Evolutionary conservation across 768 basidiomycete genomes (phyloP).

Genomic region (Trametes villosa): DNA sequence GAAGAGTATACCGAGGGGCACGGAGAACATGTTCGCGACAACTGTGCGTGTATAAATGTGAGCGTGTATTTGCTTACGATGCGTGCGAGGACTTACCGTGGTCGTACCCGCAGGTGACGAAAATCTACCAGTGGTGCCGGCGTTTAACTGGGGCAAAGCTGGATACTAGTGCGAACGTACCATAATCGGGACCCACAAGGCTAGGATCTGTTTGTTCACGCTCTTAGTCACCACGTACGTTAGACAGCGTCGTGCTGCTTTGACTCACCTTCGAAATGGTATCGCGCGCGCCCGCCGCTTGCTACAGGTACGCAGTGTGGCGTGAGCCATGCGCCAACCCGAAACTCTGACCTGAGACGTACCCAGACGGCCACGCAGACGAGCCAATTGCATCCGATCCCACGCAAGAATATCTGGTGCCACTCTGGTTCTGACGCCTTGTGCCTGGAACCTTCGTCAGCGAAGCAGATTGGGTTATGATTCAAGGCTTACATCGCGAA

Average conservation of each 20-base stretch:
- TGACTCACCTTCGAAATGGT: slow-evolving; percentile 65
- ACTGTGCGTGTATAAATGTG: slow-evolving; percentile 42
- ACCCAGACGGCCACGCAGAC: slow-evolving; percentile 79
- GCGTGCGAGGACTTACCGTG: slow-evolving; percentile 51
- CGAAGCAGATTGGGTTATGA: not conserved
- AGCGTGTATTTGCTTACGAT: not conserved
- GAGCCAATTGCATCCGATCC: slow-evolving; percentile 80
- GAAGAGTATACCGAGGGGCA: slow-evolving; percentile 74
- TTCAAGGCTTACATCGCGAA: slow-evolving; percentile 58
- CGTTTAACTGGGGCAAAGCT: not conserved
- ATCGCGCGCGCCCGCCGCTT: slow-evolving; percentile 69
- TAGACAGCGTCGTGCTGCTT: not conserved
- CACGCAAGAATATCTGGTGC: slow-evolving; percentile 75
- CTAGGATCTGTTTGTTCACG: slow-evolving; percentile 47
- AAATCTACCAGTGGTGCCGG: slow-evolving; percentile 46
- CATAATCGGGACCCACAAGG: slow-evolving; percentile 79
- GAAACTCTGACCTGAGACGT: slow-evolving; percentile 36
- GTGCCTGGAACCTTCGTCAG: slow-evolving; percentile 40
- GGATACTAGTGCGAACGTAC: slow-evolving; percentile 46
- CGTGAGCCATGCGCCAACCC: not conserved
- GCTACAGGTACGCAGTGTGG: slow-evolving; percentile 42
- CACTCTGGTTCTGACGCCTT: slow-evolving; percentile 69
- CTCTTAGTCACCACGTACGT: not conserved
- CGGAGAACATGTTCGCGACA: slow-evolving; percentile 77
- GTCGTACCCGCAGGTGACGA: slow-evolving; percentile 72